phyloP scores from a whole-genome alignment of 805 yeast species.

The Maudiozyma saulgeensis region DNA sequence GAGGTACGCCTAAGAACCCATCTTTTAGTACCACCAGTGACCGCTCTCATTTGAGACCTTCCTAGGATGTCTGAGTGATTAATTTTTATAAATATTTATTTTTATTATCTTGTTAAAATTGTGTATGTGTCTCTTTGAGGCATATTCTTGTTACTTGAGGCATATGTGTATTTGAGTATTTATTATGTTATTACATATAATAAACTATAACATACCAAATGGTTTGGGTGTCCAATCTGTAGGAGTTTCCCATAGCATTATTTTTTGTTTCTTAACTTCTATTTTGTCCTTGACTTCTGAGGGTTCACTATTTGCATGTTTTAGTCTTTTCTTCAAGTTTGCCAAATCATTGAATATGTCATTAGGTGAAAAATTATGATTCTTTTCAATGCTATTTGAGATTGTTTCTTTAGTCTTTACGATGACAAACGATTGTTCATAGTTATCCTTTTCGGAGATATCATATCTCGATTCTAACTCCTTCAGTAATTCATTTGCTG shows the following conservation, averaged over 20 bases:
- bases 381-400: background rate
- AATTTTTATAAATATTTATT: background rate
- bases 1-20: constrained; percentile 76
- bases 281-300: background rate
- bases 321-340: constrained; percentile 20
- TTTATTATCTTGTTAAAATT: background rate
- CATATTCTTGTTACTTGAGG: too few species aligned
- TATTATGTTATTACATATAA: background rate
- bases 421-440: background rate
- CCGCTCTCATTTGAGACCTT: constrained; percentile 65
- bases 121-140: too few species aligned
- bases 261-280: background rate
- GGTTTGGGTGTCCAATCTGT: constrained; percentile 44
- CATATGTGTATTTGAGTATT: background rate
- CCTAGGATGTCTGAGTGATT: constrained; percentile 83
- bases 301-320: background rate
- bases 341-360: constrained; percentile 26
- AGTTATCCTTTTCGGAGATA: background rate
- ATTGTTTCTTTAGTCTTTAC: background rate
- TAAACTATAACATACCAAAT: constrained; percentile 36
- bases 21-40: constrained; percentile 62
- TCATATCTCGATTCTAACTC: background rate
- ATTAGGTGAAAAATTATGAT: constrained; percentile 3
- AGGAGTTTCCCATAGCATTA: constrained; percentile 4
- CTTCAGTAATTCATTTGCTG: background rate